Conservation (phyloP, 129 eudicot genomes). For the Flaveria bidentis region DNA sequence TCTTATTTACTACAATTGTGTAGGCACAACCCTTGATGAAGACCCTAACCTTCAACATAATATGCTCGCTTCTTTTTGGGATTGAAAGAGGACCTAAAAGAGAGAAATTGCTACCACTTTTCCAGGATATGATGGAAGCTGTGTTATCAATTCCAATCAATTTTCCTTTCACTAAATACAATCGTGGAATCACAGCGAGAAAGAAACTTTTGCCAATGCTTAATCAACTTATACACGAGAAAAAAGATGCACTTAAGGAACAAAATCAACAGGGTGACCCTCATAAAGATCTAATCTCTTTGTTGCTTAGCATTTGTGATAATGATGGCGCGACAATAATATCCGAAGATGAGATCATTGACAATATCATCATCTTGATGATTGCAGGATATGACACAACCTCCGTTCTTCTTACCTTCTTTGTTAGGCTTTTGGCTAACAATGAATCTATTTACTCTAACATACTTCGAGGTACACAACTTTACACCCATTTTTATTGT, state of each 20-base stretch:
- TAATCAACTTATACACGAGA: conserved; percentile 35
- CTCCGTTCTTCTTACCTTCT: conserved; percentile 33
- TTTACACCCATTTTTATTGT: not conserved
- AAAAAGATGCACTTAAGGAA: conserved; percentile 27
- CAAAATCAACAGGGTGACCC: conserved; percentile 10
- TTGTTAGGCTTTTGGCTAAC: conserved; percentile 37
- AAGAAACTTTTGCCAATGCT: conserved; percentile 28
- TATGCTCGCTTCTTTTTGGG: conserved; percentile 39
- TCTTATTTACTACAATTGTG: not conserved
- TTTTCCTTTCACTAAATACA: conserved; percentile 38
- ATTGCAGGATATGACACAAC: conserved; percentile 43
- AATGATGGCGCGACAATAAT: conserved; percentile 10
- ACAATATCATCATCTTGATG: conserved; percentile 31
- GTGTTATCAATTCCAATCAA: conserved; percentile 35
- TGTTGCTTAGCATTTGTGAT: conserved; percentile 28
- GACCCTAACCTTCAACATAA: conserved; percentile 41
- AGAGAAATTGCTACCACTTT: conserved; percentile 28
- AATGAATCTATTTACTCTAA: conserved; percentile 27
- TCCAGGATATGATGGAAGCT: conserved; percentile 28
- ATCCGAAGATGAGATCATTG: conserved; percentile 47
- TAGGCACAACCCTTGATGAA: conserved; percentile 42
- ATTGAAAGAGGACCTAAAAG: conserved; percentile 38
- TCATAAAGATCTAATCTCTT: conserved; percentile 44
- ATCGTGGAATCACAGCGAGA: conserved; percentile 33
- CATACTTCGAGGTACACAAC: conserved; percentile 23